Evolutionary conservation across 176 grass and related monocot genomes (phyloP).

Genomic region (Poa pratensis): DNA sequence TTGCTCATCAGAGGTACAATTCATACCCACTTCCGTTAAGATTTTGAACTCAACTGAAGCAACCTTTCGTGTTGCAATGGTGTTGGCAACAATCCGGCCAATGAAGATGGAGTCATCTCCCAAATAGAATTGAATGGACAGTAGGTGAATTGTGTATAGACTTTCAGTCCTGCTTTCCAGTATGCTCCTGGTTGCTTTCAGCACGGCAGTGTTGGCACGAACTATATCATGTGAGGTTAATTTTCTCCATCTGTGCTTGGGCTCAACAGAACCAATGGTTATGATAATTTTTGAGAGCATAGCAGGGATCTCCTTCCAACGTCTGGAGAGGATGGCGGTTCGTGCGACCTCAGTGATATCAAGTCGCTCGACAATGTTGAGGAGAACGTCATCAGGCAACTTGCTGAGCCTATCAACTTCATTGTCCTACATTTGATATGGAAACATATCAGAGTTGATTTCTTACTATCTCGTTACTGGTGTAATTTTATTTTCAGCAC

Average conservation of each 20-base stretch:
- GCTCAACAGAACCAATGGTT: neutral
- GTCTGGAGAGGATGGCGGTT: neutral
- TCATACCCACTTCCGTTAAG: neutral
- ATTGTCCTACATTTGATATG: neutral
- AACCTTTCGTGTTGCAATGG: neutral
- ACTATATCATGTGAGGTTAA: neutral
- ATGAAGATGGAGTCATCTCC: slow-evolving; percentile 1
- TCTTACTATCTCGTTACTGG: neutral
- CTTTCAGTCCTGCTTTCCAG: neutral
- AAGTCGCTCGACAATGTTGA: neutral
- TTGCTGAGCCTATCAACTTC: neutral
- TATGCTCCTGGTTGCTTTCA: slow-evolving; percentile 5
- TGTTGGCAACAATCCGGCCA: neutral
- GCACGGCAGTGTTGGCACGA: neutral
- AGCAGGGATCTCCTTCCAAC: neutral
- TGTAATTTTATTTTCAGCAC: neutral
- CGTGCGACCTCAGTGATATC: neutral
- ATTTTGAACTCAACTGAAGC: neutral
- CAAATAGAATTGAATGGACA: neutral
- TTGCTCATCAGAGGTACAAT: neutral
- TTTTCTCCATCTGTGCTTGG: neutral
- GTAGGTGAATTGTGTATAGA: neutral
- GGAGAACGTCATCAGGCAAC: neutral
- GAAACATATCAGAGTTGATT: neutral
- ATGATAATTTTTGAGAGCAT: neutral